A percentile compares a stretch with the other conserved stretches of the same genome.
phyloP scores from a whole-genome alignment of 2,329 filamentous ascomycete species.

The Diaporthe velutina region DNA sequence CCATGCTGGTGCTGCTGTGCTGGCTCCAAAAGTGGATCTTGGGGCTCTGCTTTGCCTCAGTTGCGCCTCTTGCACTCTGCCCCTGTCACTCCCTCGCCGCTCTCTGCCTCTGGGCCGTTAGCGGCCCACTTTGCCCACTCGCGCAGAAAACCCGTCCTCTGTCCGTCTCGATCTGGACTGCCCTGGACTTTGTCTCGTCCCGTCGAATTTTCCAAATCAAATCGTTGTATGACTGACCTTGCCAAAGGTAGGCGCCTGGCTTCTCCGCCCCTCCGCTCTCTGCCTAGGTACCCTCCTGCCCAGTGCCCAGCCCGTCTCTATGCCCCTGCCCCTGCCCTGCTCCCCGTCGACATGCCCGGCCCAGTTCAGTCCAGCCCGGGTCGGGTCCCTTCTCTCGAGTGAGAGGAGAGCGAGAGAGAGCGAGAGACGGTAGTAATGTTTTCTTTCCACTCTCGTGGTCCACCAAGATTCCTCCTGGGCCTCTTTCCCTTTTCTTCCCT shows the following conservation, averaged over 20 bases:
- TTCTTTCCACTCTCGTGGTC: conserved; percentile 25
- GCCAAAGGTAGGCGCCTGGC: neutral
- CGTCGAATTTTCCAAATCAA: conserved; percentile 11
- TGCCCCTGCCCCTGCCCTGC: conserved; percentile 1
- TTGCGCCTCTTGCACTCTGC: neutral
- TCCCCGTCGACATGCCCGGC: conserved; percentile 17
- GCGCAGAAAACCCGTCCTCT: conserved; percentile 18
- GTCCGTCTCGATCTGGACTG: conserved; percentile 24
- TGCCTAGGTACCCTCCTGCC: neutral
- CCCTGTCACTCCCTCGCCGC: conserved; percentile 12
- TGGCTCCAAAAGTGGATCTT: conserved; percentile 15
- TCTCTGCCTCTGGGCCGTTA: neutral
- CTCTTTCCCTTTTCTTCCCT: neutral
- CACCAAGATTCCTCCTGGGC: neutral
- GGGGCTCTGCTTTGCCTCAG: conserved; percentile 26
- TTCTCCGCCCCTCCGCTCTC: neutral
- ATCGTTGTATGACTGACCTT: neutral
- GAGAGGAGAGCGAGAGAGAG: neutral
- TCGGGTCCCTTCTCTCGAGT: conserved; percentile 4
- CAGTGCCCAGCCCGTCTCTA: conserved; percentile 2
- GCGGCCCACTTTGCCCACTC: conserved; percentile 29
- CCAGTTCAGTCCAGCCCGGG: conserved; percentile 1
- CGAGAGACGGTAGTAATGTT: conserved; percentile 10
- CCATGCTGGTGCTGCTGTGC: conserved; percentile 7
- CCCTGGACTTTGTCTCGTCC: conserved; percentile 17